Evolutionary conservation across 805 yeast genomes (phyloP).

Genomic region (Isabelozyma gotoi): DNA sequence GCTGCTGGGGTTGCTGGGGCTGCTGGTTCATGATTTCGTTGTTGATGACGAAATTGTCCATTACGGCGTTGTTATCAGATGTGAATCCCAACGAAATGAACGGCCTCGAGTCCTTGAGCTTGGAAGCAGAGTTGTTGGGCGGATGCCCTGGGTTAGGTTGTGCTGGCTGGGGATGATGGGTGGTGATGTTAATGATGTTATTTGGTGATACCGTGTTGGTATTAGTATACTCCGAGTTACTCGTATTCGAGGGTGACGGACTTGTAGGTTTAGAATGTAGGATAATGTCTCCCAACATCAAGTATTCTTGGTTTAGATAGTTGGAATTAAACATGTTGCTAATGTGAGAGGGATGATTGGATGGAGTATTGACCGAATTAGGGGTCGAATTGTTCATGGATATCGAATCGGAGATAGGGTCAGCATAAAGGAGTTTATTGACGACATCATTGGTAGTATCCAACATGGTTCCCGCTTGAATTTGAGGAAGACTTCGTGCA

Average conservation of each 20-base stretch:
- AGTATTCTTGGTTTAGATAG: conserved; percentile 51
- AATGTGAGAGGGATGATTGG: neutral
- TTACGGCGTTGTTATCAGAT: neutral
- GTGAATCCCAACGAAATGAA: conserved; percentile 33
- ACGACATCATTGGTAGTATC: conserved; percentile 30
- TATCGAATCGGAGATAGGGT: conserved; percentile 12
- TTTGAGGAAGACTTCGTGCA: neutral
- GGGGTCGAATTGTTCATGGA: conserved; percentile 5
- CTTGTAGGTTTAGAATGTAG: conserved; percentile 38
- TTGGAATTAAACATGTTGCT: conserved; percentile 35
- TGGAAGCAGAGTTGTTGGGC: neutral
- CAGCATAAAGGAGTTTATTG: conserved; percentile 16
- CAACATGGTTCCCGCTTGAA: conserved; percentile 15
- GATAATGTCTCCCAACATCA: conserved; percentile 50
- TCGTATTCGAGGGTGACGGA: conserved; percentile 37
- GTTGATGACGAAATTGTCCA: conserved; percentile 2
- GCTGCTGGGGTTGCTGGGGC: neutral
- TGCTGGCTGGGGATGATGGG: conserved; percentile 5
- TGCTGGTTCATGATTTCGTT: neutral
- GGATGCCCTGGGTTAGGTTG: neutral
- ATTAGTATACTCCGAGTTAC: conserved; percentile 12
- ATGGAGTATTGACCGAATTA: conserved; percentile 5
- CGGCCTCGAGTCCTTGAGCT: conserved; percentile 33
- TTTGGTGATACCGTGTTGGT: conserved; percentile 1
- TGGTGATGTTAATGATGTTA: conserved; percentile 2